Base-by-base conservation (phyloP, 225 moss, liverwort and hornwort species). In the Ulota crispa region DNA sequence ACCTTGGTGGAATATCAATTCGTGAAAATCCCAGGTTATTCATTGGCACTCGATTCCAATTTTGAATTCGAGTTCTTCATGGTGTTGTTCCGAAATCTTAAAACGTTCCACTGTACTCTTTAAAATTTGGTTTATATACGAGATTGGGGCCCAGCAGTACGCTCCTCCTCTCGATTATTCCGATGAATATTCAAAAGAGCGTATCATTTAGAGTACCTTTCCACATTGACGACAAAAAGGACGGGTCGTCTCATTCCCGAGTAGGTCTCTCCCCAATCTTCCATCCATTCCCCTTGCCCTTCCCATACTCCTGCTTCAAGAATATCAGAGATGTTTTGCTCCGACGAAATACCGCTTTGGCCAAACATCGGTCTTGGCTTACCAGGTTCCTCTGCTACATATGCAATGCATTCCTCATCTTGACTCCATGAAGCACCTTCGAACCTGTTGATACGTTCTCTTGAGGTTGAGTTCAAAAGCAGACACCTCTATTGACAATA, bases 181-280 rank as follows among this genome's bases (percentile, higher is more conserved):
- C 39, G 43, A 41, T 31, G 36, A 1, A 39, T 78, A 42, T 66
- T 78, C 36, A n/a, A 31, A 14, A 69, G 13, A 80, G 19, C 23
- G 78, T 68, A 75, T 53, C 47, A 30, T 32, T 70, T 70, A 30
- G 41, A 80, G 70, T 77, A 96, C 96, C 95, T 94, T 81, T 79
- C 93, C 74, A 94, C 83, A 70, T 87, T 85, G 75, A 91, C 92
- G 52, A 98, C 92, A 78, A 98, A 95, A 76, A 95, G 90, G 73
- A 94, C 87, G 63, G 97, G 95, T 82, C 93, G 89, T 78, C 92
- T 92, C 87, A 88, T 98, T 82, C 92, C 94, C 50, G 95, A 88
- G 70, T 98, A 98, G 10, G 88, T 86, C 88, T 98, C 97, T 65
- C 97, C 97, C 97, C 97, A 98, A 83, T 98, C 97, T 84, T 98